Base-by-base conservation (phyloP, 805 yeast species). In the Candida hungchunana region DNA sequence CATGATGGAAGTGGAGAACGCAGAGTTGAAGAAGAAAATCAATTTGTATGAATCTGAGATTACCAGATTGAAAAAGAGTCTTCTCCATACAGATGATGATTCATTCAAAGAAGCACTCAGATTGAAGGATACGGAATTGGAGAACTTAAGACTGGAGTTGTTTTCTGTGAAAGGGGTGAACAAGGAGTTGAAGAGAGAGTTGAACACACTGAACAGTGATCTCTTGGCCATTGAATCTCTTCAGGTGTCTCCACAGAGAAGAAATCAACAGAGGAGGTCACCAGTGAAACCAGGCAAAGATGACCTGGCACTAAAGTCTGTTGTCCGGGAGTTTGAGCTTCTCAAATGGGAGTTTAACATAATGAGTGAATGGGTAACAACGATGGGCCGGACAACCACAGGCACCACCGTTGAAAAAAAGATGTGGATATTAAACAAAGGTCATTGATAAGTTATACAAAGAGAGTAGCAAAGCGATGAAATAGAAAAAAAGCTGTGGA, bases 311-410 rank as follows among this genome's bases (percentile, higher is more conserved):
- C 8, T 20, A 8, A 20, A 20, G 8, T 8, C 8, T 20, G 18
- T 15, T 27, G 28, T 7, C 13, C 18, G 12, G 17, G 39, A 37
- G 10, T 12, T 21, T 14, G 39, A 32, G 3, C 18, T 38, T 14
- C 6, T 42, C n/a, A 31, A 34, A 26, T 46, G 46, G 48, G 48
- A 46, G 29, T 30, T 30, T 20, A 34, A 46, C 22, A 20, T 39
- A 15, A 31, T 46, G 37, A 20, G 20, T 18, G 41, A 44, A 7
- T 41, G 43, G 43, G n/a, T 44, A 13, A 11, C 14, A 9, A 2
- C 23, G 7, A 12, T 33, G 21, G 22, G 33, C n/a, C n/a, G n/a
- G n/a, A n/a, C n/a, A n/a, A n/a, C n/a, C n/a, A n/a, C n/a, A n/a
- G n/a, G n/a, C n/a, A n/a, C n/a, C n/a, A n/a, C n/a, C n/a, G n/a